A percentile compares a stretch with the other conserved stretches of the same genome.
Conservation (phyloP, 2,329 filamentous ascomycete genomes). For the Monilinia vaccinii-corymbosi region DNA sequence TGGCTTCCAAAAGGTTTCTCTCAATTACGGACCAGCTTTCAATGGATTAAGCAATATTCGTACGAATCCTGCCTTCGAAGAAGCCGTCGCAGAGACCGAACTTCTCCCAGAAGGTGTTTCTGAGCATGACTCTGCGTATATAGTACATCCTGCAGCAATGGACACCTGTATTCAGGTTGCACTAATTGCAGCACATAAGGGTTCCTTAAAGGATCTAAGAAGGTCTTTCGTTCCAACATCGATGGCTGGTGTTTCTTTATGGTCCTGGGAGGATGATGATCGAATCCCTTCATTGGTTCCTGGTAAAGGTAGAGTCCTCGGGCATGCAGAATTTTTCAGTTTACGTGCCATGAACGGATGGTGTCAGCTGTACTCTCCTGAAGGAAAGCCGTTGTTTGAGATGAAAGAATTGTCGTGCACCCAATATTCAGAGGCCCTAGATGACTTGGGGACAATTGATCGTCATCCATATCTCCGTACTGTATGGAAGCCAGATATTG, state of each 20-base stretch:
- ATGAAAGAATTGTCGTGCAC: not conserved
- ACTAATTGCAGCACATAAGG: not conserved
- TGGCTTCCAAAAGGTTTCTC: constrained; percentile 30
- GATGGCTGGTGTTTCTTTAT: not conserved
- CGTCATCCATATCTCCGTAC: constrained; percentile 4
- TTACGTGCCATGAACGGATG: not conserved
- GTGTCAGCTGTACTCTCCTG: constrained; percentile 1
- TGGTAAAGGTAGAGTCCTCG: not conserved
- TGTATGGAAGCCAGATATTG: constrained; percentile 6
- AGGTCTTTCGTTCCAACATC: constrained; percentile 3
- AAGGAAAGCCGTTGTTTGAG: not conserved
- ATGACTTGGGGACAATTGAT: not conserved
- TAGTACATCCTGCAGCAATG: constrained; percentile 47
- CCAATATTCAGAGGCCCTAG: not conserved
- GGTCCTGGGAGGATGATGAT: not conserved
- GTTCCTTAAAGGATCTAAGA: not conserved
- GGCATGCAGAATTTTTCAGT: not conserved
- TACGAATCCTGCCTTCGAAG: constrained; percentile 23
- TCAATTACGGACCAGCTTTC: constrained; percentile 34
- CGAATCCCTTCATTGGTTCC: not conserved
- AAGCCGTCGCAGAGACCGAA: constrained; percentile 23
- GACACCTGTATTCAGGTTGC: constrained; percentile 44
- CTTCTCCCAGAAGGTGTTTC: constrained; percentile 13
- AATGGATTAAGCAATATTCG: constrained; percentile 29
- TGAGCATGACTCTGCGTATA: constrained; percentile 29